Conservation (phyloP, 2,329 filamentous ascomycete species). For the Verticillium tricorpus region DNA sequence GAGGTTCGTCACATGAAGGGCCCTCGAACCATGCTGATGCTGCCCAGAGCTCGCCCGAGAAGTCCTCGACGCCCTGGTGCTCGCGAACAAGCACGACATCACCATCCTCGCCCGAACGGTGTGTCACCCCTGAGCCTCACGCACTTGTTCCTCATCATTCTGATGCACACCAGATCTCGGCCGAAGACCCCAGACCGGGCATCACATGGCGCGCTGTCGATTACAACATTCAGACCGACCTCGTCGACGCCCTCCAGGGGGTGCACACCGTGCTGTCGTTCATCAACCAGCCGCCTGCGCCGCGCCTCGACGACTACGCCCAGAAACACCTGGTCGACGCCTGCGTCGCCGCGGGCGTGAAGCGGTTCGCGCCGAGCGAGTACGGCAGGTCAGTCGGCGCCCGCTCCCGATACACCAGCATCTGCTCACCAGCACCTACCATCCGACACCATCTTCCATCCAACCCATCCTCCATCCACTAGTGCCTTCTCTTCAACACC, state of each 20-base stretch:
- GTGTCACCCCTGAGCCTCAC: neutral
- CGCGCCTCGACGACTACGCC: slow-evolving; percentile 20
- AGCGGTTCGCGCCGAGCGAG: slow-evolving; percentile 58
- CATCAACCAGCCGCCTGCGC: slow-evolving; percentile 25
- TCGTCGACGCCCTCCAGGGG: slow-evolving; percentile 35
- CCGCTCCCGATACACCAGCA: neutral
- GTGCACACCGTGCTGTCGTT: slow-evolving; percentile 51
- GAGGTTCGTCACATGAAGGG: neutral
- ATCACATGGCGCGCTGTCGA: slow-evolving; percentile 35
- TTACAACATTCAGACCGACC: slow-evolving; percentile 34
- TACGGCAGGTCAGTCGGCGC: slow-evolving; percentile 36
- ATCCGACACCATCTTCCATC: too few species aligned
- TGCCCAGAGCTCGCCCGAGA: slow-evolving; percentile 14
- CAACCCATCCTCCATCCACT: too few species aligned
- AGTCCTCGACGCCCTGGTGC: slow-evolving; percentile 14
- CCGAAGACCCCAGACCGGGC: too few species aligned
- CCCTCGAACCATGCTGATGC: neutral
- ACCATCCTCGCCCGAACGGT: slow-evolving; percentile 22
- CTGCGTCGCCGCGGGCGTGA: slow-evolving; percentile 52
- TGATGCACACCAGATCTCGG: too few species aligned
- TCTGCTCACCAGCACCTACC: neutral
- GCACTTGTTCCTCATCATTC: too few species aligned
- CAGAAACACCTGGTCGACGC: slow-evolving; percentile 57
- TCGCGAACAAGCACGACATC: slow-evolving; percentile 13
- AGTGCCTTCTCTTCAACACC: too few species aligned